phyloP scores from a whole-genome alignment of 768 basidiomycete species.

The Trametes cinnabarina region DNA sequence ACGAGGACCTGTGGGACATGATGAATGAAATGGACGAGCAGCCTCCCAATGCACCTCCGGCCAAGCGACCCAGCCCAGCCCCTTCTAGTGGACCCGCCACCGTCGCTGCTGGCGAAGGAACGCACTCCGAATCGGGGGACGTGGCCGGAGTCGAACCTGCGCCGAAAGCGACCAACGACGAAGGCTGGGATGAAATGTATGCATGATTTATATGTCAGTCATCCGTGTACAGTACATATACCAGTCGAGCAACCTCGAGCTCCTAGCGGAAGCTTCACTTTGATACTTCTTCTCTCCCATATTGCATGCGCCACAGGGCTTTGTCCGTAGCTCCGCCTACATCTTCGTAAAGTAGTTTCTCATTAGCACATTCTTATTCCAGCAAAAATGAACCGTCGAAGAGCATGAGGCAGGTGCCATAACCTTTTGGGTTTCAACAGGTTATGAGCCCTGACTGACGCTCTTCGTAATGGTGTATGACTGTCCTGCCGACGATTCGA shows the following conservation, averaged over 20 bases:
- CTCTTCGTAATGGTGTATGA: background rate
- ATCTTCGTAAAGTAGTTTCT: too few relatives aligned
- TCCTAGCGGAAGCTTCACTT: too few relatives aligned
- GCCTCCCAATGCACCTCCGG: background rate
- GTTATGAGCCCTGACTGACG: slow-evolving; percentile 9
- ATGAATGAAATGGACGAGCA: slow-evolving; percentile 52
- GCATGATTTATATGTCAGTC: slow-evolving; percentile 24
- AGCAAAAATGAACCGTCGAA: background rate
- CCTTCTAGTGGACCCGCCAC: background rate
- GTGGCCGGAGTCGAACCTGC: slow-evolving; percentile 6
- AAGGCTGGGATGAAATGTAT: slow-evolving; percentile 70
- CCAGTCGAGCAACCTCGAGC: too few relatives aligned
- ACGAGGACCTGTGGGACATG: slow-evolving; percentile 74
- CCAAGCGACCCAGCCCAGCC: background rate
- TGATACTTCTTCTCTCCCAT: too few relatives aligned
- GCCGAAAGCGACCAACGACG: slow-evolving; percentile 38
- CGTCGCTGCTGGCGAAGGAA: too few relatives aligned
- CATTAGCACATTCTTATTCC: too few relatives aligned
- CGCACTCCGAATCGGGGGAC: background rate
- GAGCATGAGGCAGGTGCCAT: slow-evolving; percentile 4
- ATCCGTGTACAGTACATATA: too few relatives aligned
- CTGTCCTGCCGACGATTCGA: background rate
- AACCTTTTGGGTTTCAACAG: slow-evolving; percentile 4
- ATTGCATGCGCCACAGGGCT: too few relatives aligned
- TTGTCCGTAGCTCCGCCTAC: too few relatives aligned